Conservation (phyloP, 1,284 basidiomycete genomes). For the Fomes fomentarius region DNA sequence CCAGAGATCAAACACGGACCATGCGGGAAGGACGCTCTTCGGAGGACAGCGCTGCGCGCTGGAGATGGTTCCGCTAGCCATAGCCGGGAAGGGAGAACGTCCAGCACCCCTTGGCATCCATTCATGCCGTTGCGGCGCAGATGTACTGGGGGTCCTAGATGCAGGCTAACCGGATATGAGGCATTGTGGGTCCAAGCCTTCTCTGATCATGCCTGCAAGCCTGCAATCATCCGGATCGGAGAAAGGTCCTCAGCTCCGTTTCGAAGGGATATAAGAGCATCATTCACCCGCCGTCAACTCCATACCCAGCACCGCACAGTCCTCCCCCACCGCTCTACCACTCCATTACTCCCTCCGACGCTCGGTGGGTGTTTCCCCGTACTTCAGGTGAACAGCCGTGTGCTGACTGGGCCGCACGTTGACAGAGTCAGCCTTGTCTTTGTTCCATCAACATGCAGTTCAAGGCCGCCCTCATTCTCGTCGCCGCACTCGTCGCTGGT, state of each 20-base stretch:
- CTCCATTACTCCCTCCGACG: too few relatives aligned
- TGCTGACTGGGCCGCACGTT: too few relatives aligned
- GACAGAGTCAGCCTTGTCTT: too few relatives aligned
- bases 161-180: not conserved
- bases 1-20: not conserved
- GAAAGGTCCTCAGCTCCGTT: not conserved
- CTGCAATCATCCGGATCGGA: not conserved
- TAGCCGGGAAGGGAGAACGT: not conserved
- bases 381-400: too few relatives aligned
- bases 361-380: too few relatives aligned
- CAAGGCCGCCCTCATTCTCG: constrained; percentile 1
- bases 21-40: too few relatives aligned
- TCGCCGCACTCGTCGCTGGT: constrained; percentile 5
- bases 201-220: not conserved
- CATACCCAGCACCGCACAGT: not conserved
- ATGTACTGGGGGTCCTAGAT: not conserved
- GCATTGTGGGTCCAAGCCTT: not conserved
- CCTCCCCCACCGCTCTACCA: too few relatives aligned
- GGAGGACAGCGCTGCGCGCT: not conserved
- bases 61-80: not conserved
- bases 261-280: not conserved
- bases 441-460: constrained; percentile 11
- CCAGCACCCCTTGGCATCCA: not conserved
- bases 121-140: not conserved
- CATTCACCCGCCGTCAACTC: not conserved